Base-by-base conservation (phyloP, 345 rosid genomes). In the Litchi chinensis region DNA sequence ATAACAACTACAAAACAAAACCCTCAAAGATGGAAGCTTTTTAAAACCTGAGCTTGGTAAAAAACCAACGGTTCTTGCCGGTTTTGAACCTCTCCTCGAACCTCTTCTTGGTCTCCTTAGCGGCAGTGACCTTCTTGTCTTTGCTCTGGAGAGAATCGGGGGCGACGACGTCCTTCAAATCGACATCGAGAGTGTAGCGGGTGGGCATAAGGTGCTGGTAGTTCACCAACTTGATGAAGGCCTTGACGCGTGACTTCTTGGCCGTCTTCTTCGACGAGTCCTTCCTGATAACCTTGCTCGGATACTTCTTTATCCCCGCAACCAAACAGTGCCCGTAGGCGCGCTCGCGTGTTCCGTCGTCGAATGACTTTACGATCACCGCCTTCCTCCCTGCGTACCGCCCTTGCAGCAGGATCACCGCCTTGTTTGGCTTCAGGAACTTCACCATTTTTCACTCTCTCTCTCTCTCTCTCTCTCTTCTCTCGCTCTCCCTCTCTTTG, bases 51-150 rank as follows among this genome's bases (percentile, higher is more conserved):
- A 89, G 88, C 82, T 89, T 89, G 26, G 91, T 89, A 43, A 89
- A 89, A 76, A 88, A 89, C 92, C 91, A 89, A 79, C 91, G 85
- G 85, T 89, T 89, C 79, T 89, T 89, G 0, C 92, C 92, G 0
- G 92, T 89, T 82, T 88, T 89, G 79, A 89, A 89, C 81, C 92
- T 76, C 75, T 89, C 92, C 78, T 89, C 92, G 13, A 89, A 80
- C 86, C 83, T 83, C 63, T 82, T 81, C 81, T 89, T 89, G 22
- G 89, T 84, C 28, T 85, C 91, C 87, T 89, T 89, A 11, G 81
- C 82, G 26, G 91, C 83, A 0, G 77, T 39, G 0, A 89, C 88
- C 88, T 89, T 89, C 85, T 89, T 87, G 70, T 89, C 92, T 71
- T 83, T 87, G 1, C 79, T 74, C 77, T 79, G 82, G 9, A 89